Percentiles rank a stretch among this genome's conserved stretches.
These are phyloP conservation scores for Nelumbo lutea DNA, from an alignment of 164 flowering plant genomes.

Conservation along the genomic window DNA sequence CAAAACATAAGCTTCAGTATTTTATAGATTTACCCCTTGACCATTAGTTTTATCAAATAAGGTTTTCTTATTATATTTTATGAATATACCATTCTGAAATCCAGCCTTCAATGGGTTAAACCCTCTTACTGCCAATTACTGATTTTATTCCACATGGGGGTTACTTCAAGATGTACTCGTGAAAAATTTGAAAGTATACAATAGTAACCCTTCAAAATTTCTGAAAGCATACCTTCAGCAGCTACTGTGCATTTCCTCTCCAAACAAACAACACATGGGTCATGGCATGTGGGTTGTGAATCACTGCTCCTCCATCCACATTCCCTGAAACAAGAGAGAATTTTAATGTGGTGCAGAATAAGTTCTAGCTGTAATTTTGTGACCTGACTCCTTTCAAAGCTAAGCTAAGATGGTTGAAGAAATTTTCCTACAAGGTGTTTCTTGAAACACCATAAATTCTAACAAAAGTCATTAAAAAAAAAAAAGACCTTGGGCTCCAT, in stretches of 20 bases:
- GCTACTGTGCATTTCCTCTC: conserved; percentile 87
- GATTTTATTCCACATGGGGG: neutral
- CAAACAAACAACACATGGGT: conserved; percentile 89
- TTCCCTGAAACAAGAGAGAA: conserved; percentile 39
- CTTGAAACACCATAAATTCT: too few species aligned
- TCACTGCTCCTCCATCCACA: conserved; percentile 72
- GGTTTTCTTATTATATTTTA: neutral
- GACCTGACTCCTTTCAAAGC: too few species aligned
- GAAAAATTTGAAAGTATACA: neutral
- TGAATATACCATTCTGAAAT: neutral
- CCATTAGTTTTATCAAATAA: neutral
- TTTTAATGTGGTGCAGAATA: too few species aligned
- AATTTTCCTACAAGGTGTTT: too few species aligned
- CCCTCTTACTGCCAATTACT: neutral
- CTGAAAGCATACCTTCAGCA: conserved; percentile 61
- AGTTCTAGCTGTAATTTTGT: too few species aligned
- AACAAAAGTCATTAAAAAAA: too few species aligned
- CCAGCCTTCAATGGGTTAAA: neutral
- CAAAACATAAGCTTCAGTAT: too few species aligned
- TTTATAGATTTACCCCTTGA: neutral
- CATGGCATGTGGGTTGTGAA: conserved; percentile 39
- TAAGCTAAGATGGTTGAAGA: too few species aligned
- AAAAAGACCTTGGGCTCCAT: too few species aligned
- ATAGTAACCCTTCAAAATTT: too few species aligned
- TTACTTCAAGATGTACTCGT: neutral